phyloP scores from a whole-genome alignment of 139 green algal genomes.

The Chlorella ohadii region DNA sequence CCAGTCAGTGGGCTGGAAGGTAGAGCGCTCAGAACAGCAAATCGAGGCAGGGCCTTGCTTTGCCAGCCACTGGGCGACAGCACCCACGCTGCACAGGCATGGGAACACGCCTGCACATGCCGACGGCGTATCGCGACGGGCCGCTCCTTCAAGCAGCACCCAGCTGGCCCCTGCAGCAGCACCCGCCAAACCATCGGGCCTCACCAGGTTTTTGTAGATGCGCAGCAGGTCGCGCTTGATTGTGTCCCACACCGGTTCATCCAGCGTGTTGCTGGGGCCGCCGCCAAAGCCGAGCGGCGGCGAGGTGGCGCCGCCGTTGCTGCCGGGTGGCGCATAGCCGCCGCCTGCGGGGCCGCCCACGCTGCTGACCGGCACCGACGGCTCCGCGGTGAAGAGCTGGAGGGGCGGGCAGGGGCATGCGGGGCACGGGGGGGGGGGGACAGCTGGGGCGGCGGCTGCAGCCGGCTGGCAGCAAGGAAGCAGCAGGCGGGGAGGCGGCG shows the following conservation, averaged over 20 bases:
- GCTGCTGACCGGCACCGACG: conserved; percentile 33
- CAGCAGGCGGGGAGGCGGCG: neutral
- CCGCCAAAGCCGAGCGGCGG: conserved; percentile 34
- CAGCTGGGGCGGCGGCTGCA: neutral
- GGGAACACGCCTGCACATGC: too few species aligned
- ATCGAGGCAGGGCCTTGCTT: neutral
- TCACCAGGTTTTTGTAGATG: conserved; percentile 86
- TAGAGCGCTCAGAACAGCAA: neutral
- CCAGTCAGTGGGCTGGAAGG: too few species aligned
- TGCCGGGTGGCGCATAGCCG: neutral
- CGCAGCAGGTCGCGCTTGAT: conserved; percentile 91
- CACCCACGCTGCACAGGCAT: too few species aligned
- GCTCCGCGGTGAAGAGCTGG: conserved; percentile 37
- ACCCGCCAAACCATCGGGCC: neutral
- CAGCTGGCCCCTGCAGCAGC: neutral
- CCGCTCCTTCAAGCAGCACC: too few species aligned
- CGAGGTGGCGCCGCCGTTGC: neutral
- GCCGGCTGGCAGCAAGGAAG: neutral
- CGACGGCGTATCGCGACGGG: too few species aligned
- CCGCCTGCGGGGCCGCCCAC: neutral
- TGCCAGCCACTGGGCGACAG: too few species aligned
- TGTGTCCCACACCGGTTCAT: conserved; percentile 90
- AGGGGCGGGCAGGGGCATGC: too few species aligned
- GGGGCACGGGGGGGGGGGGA: neutral
- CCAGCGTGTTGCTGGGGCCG: conserved; percentile 85